A percentile compares a stretch with the other conserved stretches of the same genome.
These are phyloP conservation scores for Hordeum vulgare DNA, from an alignment of 176 grass and related monocot species.

Conservation along the genomic window DNA sequence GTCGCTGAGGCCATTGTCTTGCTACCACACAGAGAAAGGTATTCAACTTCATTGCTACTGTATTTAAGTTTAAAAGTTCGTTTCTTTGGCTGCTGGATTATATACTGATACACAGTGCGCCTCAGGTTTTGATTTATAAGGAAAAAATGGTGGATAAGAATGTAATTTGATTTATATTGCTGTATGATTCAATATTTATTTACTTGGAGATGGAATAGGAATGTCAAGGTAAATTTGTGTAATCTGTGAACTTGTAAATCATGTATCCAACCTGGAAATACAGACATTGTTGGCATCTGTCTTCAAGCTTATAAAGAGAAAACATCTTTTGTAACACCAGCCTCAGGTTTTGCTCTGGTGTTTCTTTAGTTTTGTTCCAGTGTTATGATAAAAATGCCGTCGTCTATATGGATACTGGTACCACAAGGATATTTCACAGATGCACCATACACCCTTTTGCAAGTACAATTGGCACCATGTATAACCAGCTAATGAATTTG, in stretches of 20 bases:
- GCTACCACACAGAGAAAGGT: slow-evolving; percentile 94
- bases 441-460: neutral
- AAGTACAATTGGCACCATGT: neutral
- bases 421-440: neutral
- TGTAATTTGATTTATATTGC: slow-evolving; percentile 1
- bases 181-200: neutral
- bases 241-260: slow-evolving; percentile 6
- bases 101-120: neutral
- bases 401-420: neutral
- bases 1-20: slow-evolving; percentile 60
- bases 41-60: neutral
- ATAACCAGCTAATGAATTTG: slow-evolving; percentile 3
- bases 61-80: neutral
- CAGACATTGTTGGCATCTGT: neutral
- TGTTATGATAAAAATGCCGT: neutral
- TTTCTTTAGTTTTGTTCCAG: neutral
- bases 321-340: neutral
- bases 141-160: neutral
- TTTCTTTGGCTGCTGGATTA: slow-evolving; percentile 10
- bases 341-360: neutral
- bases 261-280: neutral
- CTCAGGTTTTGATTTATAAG: no score
- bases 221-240: neutral
- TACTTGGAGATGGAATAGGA: neutral
- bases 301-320: slow-evolving; percentile 1